Base-by-base conservation (phyloP, 2,329 filamentous ascomycete genomes). In the Trichoderma breve region DNA sequence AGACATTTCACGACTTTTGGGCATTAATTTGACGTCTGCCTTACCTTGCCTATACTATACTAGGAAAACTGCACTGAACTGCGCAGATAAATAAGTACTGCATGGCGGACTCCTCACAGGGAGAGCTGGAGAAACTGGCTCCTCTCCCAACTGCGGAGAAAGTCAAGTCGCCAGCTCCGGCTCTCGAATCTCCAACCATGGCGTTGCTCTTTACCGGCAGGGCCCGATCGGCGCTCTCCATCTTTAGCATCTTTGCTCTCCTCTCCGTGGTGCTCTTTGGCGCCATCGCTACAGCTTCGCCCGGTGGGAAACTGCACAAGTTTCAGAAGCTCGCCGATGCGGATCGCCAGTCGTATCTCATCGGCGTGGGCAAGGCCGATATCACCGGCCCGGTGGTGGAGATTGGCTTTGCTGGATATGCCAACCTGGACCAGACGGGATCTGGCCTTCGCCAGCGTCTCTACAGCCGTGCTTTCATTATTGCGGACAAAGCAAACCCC, bases 351-450 rank as follows among this genome's bases (percentile, higher is more conserved):
- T 79, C 77, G 72, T 89, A 88, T 73, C 82, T 88, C 39, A 77
- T 89, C 60, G 87, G 87, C 21, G 86, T 87, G 2, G 87, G 87
- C 61, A 89, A 88, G 78, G 86, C 84, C 6, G 87, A 89, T 75
- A 88, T 89, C 75, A 89, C 87, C 0, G 87, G 93, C 2, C 94
- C 94, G 0, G 93, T 97, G 14, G 94, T 97, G 26, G 94, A 98
- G 81, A 88, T 98, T 78, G 94, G 94, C 77, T 88, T 98, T 79
- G 96, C 95, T 86, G 95, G 95, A 73, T 98, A 98, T 84, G 95
- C 95, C 36, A 92, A 95, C 80, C 85, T 91, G n/a, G 88, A 88
- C 55, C 95, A 98, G 83, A 83, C 92, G 34, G 95, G 95, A 60
- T 91, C 90, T 2, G 95, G 95, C 26, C 84, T 98, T 65, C 91